phyloP scores from a whole-genome alignment of 768 basidiomycete genomes.

The Hygrophorus pudorinus region DNA sequence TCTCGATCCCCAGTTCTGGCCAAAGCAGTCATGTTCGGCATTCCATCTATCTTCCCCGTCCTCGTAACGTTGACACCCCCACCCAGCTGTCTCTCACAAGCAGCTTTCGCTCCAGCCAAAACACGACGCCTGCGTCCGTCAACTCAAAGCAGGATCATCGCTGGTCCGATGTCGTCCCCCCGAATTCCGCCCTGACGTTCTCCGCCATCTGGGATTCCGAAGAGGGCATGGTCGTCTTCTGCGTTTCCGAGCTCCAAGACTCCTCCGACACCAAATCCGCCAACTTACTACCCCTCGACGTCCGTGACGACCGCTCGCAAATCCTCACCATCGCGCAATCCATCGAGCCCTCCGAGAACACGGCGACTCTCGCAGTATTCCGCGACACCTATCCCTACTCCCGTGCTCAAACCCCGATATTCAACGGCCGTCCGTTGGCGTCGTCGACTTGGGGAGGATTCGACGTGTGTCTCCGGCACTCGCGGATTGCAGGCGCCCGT shows the following conservation, averaged over 20 bases:
- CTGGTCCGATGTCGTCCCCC: slow-evolving; percentile 51
- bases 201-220: slow-evolving; percentile 52
- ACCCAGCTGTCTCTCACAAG: too few species aligned
- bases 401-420: not conserved
- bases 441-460: slow-evolving; percentile 29
- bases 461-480: slow-evolving; percentile 26
- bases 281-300: slow-evolving; percentile 17
- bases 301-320: slow-evolving; percentile 15
- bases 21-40: too few species aligned
- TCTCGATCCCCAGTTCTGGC: too few species aligned
- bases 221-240: slow-evolving; percentile 49
- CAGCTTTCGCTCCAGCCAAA: too few species aligned
- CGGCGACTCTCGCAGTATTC: slow-evolving; percentile 18
- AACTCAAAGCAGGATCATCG: slow-evolving; percentile 26
- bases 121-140: too few species aligned
- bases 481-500: slow-evolving; percentile 19
- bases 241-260: slow-evolving; percentile 36
- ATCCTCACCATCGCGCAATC: slow-evolving; percentile 11
- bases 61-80: too few species aligned
- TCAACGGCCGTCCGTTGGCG: slow-evolving; percentile 9
- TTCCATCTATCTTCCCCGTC: too few species aligned
- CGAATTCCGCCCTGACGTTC: slow-evolving; percentile 46
- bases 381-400: slow-evolving; percentile 14
- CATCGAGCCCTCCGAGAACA: slow-evolving; percentile 12
- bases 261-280: slow-evolving; percentile 4